phyloP scores from a whole-genome alignment of 192 early-diverging fungal species.

The Backusella parvicylindrica region DNA sequence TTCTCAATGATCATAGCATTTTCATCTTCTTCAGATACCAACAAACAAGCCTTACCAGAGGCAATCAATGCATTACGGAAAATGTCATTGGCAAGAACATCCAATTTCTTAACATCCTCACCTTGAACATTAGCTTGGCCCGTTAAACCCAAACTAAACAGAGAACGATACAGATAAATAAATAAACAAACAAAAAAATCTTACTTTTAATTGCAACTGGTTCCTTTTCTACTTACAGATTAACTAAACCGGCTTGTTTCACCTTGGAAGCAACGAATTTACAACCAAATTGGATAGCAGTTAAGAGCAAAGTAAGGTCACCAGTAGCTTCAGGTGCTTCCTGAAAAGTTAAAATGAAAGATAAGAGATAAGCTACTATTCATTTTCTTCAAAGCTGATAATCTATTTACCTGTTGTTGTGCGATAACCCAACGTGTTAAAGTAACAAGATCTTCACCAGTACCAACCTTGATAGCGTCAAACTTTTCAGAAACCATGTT shows the following conservation, averaged over 20 bases:
- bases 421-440: slow-evolving; percentile 90
- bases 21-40: slow-evolving; percentile 97
- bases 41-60: slow-evolving; percentile 86
- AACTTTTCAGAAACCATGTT: slow-evolving; percentile 12
- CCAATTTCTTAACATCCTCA: slow-evolving; percentile 96
- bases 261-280: slow-evolving; percentile 98
- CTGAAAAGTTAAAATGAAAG: neutral
- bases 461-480: slow-evolving; percentile 34
- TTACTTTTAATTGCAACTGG: neutral
- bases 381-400: slow-evolving; percentile 16
- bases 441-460: slow-evolving; percentile 86
- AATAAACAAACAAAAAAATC: neutral
- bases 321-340: slow-evolving; percentile 72
- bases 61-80: slow-evolving; percentile 91
- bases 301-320: slow-evolving; percentile 89
- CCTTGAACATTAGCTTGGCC: slow-evolving; percentile 86
- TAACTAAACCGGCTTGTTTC: slow-evolving; percentile 92
- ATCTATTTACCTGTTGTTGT: slow-evolving; percentile 72
- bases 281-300: slow-evolving; percentile 89
- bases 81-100: slow-evolving; percentile 97
- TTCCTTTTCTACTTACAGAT: slow-evolving; percentile 61
- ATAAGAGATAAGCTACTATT: neutral
- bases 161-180: neutral
- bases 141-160: slow-evolving; percentile 75
- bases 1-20: slow-evolving; percentile 86